Percentiles rank a stretch among this genome's conserved stretches.
phyloP scores from a whole-genome alignment of 371 early-diverging fungal species.

The Dichotomocladium elegans region DNA sequence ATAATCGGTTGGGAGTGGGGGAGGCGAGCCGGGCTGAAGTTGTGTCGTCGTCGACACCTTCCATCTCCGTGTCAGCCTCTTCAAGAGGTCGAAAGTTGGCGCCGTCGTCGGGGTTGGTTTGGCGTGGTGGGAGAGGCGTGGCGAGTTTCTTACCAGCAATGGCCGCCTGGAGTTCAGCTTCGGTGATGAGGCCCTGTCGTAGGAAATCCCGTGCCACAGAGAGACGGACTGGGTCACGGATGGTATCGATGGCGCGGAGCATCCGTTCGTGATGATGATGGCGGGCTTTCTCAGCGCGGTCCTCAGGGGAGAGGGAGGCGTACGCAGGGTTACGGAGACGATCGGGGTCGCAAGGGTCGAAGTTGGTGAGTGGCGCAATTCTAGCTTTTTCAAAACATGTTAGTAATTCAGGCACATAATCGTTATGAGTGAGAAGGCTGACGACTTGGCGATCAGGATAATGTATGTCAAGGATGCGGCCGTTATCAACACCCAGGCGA shows the following conservation, averaged over 20 bases:
- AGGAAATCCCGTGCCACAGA: slow-evolving; percentile 6
- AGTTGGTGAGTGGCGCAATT: not conserved
- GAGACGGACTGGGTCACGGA: slow-evolving; percentile 1
- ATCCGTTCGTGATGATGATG: too few species aligned
- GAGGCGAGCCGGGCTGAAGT: not conserved
- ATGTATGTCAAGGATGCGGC: slow-evolving; percentile 3
- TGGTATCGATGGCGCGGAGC: not conserved
- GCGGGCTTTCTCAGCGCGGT: too few species aligned
- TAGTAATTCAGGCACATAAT: not conserved
- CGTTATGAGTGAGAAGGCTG: not conserved
- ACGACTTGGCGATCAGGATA: not conserved
- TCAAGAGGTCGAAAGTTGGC: not conserved
- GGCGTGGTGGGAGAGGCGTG: not conserved
- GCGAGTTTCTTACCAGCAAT: not conserved
- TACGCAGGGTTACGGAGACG: too few species aligned
- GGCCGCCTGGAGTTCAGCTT: too few species aligned
- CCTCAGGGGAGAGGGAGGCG: too few species aligned
- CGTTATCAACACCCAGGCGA: not conserved
- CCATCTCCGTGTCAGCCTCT: not conserved
- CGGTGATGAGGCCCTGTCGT: not conserved
- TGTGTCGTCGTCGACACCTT: too few species aligned
- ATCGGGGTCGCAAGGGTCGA: not conserved
- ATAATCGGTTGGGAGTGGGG: not conserved
- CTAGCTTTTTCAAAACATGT: not conserved
- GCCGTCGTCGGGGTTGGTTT: not conserved